phyloP scores from a whole-genome alignment of 1,284 basidiomycete genomes.

The Peniophora sp. region DNA sequence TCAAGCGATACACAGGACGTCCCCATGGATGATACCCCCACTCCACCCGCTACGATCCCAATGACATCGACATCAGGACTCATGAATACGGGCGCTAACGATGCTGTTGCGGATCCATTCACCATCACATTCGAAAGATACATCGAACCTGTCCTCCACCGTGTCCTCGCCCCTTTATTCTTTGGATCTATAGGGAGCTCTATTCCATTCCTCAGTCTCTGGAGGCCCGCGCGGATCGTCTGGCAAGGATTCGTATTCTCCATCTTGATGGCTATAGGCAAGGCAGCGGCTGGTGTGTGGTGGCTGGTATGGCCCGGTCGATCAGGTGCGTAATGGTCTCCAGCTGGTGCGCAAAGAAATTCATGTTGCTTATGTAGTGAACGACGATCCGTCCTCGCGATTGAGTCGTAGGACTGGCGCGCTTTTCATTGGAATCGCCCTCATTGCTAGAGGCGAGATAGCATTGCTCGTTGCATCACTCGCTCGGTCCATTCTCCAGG shows the following conservation, averaged over 20 bases:
- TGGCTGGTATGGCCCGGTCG: background rate
- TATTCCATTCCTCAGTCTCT: constrained; percentile 43
- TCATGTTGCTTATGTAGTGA: no score
- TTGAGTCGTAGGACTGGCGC: background rate
- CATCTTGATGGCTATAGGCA: constrained; percentile 40
- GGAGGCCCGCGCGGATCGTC: constrained; percentile 28
- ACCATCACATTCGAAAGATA: constrained; percentile 21
- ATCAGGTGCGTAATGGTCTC: no score
- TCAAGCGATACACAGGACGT: no score
- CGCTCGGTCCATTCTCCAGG: background rate
- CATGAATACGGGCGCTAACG: background rate
- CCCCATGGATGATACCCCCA: no score
- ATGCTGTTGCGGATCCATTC: constrained; percentile 9
- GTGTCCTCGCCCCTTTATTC: constrained; percentile 42
- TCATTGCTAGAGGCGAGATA: background rate
- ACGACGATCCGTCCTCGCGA: no score
- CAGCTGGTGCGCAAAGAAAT: no score
- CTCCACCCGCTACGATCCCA: no score
- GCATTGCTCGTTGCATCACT: background rate
- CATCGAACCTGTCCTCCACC: constrained; percentile 25
- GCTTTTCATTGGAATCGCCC: background rate
- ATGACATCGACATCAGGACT: no score
- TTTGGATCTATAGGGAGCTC: constrained; percentile 47
- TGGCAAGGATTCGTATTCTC: constrained; percentile 45
- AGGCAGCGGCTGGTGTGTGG: constrained; percentile 20